phyloP scores from a whole-genome alignment of 805 yeast species.

The Wickerhamiella domercqiae region DNA sequence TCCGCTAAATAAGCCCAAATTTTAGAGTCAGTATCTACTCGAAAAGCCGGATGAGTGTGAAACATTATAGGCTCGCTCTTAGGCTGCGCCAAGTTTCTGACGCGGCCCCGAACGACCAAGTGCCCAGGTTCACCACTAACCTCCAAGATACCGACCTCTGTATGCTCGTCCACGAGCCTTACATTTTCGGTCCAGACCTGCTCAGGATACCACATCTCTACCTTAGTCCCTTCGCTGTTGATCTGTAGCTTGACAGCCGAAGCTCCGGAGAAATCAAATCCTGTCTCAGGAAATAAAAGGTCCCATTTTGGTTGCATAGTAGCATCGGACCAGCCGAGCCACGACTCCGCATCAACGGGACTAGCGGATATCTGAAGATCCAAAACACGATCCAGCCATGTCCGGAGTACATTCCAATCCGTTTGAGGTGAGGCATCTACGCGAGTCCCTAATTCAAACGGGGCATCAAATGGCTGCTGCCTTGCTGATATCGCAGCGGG shows the following conservation, averaged over 20 bases:
- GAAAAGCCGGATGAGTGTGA: constrained; percentile 12
- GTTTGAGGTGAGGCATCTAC: constrained; percentile 20
- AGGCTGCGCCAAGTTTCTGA: constrained; percentile 7
- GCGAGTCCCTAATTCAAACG: constrained; percentile 18
- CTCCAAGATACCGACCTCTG: constrained; percentile 16
- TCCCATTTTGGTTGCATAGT: neutral
- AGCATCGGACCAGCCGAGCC: neutral
- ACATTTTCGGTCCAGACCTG: constrained; percentile 6
- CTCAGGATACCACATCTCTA: constrained; percentile 17
- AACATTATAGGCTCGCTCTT: constrained; percentile 12
- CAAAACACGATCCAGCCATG: constrained; percentile 3
- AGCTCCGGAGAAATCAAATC: neutral
- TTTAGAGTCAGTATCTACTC: neutral
- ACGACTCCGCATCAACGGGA: constrained; percentile 1
- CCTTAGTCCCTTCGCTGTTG: constrained; percentile 10
- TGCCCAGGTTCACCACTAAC: constrained; percentile 2
- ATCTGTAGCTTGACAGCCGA: neutral
- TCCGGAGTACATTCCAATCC: constrained; percentile 6
- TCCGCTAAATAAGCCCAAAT: constrained; percentile 3
- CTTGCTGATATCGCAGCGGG: constrained; percentile 7
- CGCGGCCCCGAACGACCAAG: constrained; percentile 8
- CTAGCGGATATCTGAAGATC: neutral
- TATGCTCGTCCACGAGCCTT: neutral
- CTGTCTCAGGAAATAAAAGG: neutral
- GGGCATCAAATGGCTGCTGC: constrained; percentile 17